Evolutionary conservation across 2,329 filamentous ascomycete genomes (phyloP).

Genomic region (Penicillium sclerotigenum): DNA sequence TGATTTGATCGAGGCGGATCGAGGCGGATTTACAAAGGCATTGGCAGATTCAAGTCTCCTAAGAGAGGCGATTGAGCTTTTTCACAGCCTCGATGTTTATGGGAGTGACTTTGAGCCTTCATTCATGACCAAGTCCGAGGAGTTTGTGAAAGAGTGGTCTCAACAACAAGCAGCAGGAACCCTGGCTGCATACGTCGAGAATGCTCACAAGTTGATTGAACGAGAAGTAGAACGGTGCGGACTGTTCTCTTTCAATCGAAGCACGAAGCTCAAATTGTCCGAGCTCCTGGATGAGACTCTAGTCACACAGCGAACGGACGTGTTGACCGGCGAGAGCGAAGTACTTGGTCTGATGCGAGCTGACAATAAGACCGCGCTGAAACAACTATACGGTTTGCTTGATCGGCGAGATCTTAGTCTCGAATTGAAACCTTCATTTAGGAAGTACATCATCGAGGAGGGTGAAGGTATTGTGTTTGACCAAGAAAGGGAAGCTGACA

Average conservation of each 20-base stretch:
- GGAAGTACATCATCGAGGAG: conserved; percentile 70
- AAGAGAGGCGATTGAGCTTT: conserved; percentile 71
- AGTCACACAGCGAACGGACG: conserved; percentile 64
- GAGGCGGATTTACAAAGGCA: conserved; percentile 51
- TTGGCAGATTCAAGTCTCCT: conserved; percentile 65
- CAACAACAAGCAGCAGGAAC: conserved; percentile 60
- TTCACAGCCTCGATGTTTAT: conserved; percentile 83
- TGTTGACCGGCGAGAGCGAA: conserved; percentile 64
- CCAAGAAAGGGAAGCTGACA: conserved; percentile 71
- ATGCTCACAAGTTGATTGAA: conserved; percentile 66
- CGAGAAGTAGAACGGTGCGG: conserved; percentile 75
- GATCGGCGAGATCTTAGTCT: conserved; percentile 67
- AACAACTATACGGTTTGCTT: conserved; percentile 74
- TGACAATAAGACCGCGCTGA: conserved; percentile 66
- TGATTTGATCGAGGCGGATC: conserved; percentile 70
- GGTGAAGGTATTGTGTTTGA: conserved; percentile 78
- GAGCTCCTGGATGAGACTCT: conserved; percentile 69
- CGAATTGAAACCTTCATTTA: conserved; percentile 70
- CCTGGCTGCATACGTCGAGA: conserved; percentile 72
- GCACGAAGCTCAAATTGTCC: conserved; percentile 74
- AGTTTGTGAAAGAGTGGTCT: conserved; percentile 69
- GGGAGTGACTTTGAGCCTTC: conserved; percentile 72
- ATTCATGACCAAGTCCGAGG: conserved; percentile 65
- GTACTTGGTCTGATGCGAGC: conserved; percentile 71
- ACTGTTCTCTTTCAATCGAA: conserved; percentile 74